phyloP scores from a whole-genome alignment of 768 basidiomycete genomes.

The Mycena maculata region DNA sequence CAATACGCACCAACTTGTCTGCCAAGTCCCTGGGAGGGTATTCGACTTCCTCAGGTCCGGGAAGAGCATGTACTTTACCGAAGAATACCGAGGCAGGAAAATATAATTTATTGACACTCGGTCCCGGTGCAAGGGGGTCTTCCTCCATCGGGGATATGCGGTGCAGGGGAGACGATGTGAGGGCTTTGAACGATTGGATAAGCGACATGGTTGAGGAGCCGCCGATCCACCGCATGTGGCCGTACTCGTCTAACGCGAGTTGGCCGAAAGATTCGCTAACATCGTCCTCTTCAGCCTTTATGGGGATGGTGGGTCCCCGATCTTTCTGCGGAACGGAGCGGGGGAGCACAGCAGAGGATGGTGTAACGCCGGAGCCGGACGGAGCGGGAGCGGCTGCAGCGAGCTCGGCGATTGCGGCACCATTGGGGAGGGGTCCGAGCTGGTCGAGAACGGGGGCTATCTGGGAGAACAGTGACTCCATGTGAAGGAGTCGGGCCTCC shows the following conservation, averaged over 20 bases:
- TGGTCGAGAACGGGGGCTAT: constrained; percentile 84
- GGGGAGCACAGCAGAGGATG: constrained; percentile 49
- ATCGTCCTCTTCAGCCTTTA: constrained; percentile 74
- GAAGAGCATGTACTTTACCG: constrained; percentile 85
- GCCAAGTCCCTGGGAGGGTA: constrained; percentile 87
- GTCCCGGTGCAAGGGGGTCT: constrained; percentile 81
- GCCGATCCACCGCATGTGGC: constrained; percentile 92
- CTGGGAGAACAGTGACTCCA: constrained; percentile 89
- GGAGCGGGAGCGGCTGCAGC: constrained; percentile 40
- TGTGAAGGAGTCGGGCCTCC: constrained; percentile 86
- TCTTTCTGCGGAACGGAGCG: constrained; percentile 53
- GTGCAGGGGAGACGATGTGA: constrained; percentile 78
- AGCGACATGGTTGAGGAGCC: constrained; percentile 93
- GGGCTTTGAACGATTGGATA: constrained; percentile 86
- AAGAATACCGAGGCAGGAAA: constrained; percentile 91
- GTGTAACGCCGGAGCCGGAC: constrained; percentile 51
- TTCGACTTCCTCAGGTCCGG: constrained; percentile 87
- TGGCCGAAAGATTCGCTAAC: constrained; percentile 89
- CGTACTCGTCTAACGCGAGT: constrained; percentile 88
- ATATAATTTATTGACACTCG: constrained; percentile 86
- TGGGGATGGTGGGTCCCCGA: constrained; percentile 52
- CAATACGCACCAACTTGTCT: constrained; percentile 78
- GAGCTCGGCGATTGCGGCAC: constrained; percentile 49
- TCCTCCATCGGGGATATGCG: constrained; percentile 88
- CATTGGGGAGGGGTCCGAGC: constrained; percentile 66